These are phyloP conservation scores for Penicillium aurantiogriseum DNA, from an alignment of 2,329 filamentous ascomycete species.

Conservation along the genomic window DNA sequence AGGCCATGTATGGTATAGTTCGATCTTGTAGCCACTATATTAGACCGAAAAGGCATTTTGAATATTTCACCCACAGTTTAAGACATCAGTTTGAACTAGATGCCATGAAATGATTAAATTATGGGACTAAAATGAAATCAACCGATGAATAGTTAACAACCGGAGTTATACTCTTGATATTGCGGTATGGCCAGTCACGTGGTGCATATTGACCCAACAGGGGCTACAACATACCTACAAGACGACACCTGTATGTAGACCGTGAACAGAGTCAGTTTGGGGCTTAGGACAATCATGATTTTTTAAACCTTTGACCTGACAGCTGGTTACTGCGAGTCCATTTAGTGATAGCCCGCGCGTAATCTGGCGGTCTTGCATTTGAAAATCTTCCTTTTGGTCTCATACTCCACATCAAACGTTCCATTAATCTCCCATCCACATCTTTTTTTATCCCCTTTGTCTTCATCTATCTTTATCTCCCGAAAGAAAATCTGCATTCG, in stretches of 20 bases:
- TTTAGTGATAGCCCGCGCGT: background rate
- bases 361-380: background rate
- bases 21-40: background rate
- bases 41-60: background rate
- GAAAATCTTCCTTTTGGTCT: background rate
- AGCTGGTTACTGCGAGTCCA: background rate
- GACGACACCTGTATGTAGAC: background rate
- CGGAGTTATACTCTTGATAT: background rate
- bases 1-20: background rate
- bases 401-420: constrained; percentile 7
- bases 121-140: too few species aligned
- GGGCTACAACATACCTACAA: background rate
- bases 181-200: constrained; percentile 7
- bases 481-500: background rate
- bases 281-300: background rate
- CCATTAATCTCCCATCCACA: background rate
- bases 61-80: background rate
- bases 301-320: too few species aligned
- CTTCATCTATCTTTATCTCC: background rate
- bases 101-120: background rate
- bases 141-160: too few species aligned
- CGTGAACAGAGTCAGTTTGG: background rate
- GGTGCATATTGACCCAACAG: background rate
- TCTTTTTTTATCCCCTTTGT: background rate
- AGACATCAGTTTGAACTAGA: background rate